Base-by-base conservation (phyloP, 176 grass and related monocot species). In the Rhynchospora breviuscula region DNA sequence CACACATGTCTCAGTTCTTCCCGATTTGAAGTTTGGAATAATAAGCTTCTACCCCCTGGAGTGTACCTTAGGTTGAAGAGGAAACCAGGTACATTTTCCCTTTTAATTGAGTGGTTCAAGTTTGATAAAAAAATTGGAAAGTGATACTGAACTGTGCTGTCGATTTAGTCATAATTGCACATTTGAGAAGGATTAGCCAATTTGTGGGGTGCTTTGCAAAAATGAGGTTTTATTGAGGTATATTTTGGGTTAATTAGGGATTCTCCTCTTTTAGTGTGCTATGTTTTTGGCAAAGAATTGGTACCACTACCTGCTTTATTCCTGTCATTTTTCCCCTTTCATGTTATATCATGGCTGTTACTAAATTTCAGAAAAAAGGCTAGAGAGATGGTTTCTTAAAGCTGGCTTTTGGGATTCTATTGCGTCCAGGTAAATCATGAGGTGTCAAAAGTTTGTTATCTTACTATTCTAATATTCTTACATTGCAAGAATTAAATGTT, bases 361-460 rank as follows among this genome's bases (percentile, higher is more conserved):
- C 43, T 62, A 67, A 14, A 63, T 82, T 82, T 26, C 61, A 82
- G 80, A 82, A 53, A 63, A 18, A 52, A 82, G 59, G 62, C 21
- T 63, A 17, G 3, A 63, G 49, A 23, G 44, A 83, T 92, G 90
- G 90, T 81, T 92, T 76, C 88, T 98, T 85, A 98, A 84, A 71
- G 95, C 95, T 86, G 88, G 92, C 53, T 88, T 94, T 84, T 98
- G 95, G 95, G 95, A 94, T 85, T 98, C 95, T 47, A 90, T 98
- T 67, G 92, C 82, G 88, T 93, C 92, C 18, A 89, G 92, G 95
- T 98, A 91, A 84, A 71, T 79, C n/a, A 72, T 51, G 22, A 81
- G 46, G 8, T 48, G 23, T 70, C 80, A 44, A 67, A 65, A 17
- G 2, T 83, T 45, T 54, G 3, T 76, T 59, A 29, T 29, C 26